Percentiles rank a stretch among this genome's conserved stretches.
These are phyloP conservation scores for Acrocalymma vagum DNA, from an alignment of 2,329 filamentous ascomycete genomes.

Conservation along the genomic window DNA sequence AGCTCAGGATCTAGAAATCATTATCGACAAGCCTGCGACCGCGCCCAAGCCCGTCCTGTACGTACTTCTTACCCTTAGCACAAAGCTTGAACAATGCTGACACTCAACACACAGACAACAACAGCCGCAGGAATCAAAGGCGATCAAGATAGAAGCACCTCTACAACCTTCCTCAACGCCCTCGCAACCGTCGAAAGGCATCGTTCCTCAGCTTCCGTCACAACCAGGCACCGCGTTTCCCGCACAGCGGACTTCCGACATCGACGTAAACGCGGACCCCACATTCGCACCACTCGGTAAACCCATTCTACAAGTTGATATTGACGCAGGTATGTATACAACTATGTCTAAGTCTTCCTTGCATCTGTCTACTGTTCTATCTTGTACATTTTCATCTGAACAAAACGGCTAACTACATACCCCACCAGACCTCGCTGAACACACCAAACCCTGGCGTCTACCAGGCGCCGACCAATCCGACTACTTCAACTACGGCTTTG, in stretches of 20 bases:
- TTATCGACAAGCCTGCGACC: slow-evolving; percentile 57
- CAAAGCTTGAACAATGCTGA: slow-evolving; percentile 23
- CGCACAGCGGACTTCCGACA: slow-evolving; percentile 75
- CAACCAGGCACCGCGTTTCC: slow-evolving; percentile 59
- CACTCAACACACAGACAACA: slow-evolving; percentile 22
- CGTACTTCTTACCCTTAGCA: slow-evolving; percentile 8
- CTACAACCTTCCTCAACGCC: slow-evolving; percentile 20
- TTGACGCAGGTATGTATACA: too few species aligned
- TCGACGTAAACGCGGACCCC: slow-evolving; percentile 86
- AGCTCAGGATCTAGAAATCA: slow-evolving; percentile 61
- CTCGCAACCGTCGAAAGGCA: slow-evolving; percentile 19
- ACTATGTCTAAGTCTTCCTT: too few species aligned
- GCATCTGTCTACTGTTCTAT: too few species aligned
- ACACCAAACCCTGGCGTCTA: slow-evolving; percentile 92
- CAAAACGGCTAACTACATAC: slow-evolving; percentile 5
- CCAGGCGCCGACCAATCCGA: slow-evolving; percentile 94
- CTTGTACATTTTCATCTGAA: too few species aligned
- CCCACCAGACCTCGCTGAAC: slow-evolving; percentile 68
- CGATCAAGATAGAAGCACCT: slow-evolving; percentile 48
- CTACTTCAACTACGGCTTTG: slow-evolving; percentile 99
- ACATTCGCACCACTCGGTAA: slow-evolving; percentile 77
- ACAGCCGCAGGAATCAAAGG: slow-evolving; percentile 42
- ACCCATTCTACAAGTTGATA: slow-evolving; percentile 69
- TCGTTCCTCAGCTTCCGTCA: slow-evolving; percentile 30
- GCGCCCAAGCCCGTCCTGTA: slow-evolving; percentile 48